Conservation (phyloP, 495 filamentous ascomycete genomes). For the Apodospora peruviana region DNA sequence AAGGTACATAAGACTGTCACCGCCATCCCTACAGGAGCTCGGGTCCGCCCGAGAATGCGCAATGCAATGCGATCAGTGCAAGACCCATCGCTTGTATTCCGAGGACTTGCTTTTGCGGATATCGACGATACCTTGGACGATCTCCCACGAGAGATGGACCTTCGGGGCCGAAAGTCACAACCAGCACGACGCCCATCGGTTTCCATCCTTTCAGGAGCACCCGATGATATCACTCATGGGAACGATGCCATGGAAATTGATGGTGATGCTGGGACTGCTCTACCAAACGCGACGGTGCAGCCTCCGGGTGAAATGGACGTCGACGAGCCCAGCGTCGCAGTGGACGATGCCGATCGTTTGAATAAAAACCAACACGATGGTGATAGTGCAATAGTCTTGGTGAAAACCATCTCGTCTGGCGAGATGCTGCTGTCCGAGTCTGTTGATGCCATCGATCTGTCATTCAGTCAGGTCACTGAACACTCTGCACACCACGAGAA, state of each 20-base stretch:
- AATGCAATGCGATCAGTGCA: conserved; percentile 6
- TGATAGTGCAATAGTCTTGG: no score
- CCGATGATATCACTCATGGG: neutral
- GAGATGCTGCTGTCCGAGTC: no score
- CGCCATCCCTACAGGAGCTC: neutral
- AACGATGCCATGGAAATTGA: neutral
- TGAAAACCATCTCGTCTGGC: no score
- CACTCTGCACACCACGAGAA: no score
- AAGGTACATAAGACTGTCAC: neutral
- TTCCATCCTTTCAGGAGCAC: neutral
- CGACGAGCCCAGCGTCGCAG: conserved; percentile 1
- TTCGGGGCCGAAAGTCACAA: neutral
- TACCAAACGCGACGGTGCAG: neutral
- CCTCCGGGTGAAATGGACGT: neutral
- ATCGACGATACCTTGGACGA: neutral
- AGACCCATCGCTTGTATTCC: conserved; percentile 1
- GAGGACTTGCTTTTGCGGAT: conserved; percentile 4
- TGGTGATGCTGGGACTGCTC: neutral
- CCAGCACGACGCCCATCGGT: neutral
- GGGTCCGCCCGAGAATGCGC: conserved; percentile 1
- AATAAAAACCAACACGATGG: no score
- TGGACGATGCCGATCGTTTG: neutral
- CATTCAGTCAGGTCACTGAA: no score
- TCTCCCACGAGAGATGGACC: neutral
- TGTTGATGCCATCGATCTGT: no score